Evolutionary conservation across 176 grass and related monocot genomes (phyloP).

Genomic region (Aegilops bicornis): DNA sequence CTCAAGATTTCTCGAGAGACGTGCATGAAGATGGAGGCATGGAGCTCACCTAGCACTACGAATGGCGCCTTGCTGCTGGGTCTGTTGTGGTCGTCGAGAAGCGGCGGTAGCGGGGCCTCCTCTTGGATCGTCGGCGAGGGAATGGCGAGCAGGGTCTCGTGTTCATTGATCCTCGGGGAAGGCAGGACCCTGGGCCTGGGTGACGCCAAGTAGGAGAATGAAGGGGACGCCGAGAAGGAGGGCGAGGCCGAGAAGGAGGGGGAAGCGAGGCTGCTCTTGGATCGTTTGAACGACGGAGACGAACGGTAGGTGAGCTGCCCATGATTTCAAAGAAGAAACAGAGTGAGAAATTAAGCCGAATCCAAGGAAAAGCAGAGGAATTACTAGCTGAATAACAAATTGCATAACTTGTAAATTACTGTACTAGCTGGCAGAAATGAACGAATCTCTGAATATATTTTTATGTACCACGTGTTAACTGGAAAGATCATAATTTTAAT

Average conservation of each 20-base stretch:
- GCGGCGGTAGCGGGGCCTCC: background rate
- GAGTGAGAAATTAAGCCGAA: background rate
- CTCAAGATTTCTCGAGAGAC: no score
- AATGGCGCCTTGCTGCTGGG: constrained; percentile 18
- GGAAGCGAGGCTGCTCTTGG: no score
- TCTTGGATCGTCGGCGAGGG: background rate
- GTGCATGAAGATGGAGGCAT: no score
- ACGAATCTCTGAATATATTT: no score
- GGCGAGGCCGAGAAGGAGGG: no score
- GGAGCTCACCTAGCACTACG: constrained; percentile 13
- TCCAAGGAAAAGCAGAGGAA: background rate
- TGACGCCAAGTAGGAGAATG: background rate
- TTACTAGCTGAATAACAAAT: background rate
- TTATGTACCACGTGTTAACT: background rate
- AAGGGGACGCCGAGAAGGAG: no score
- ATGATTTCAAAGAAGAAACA: no score
- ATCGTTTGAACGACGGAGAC: no score
- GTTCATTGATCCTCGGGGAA: background rate
- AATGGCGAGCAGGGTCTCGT: background rate
- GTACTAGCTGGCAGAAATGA: no score
- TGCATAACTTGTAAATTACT: background rate
- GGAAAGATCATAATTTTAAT: background rate
- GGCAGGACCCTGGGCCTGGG: background rate
- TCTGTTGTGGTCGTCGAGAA: background rate
- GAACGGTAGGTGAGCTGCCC: no score